Percentiles rank a stretch among this genome's conserved stretches.
These are phyloP conservation scores for Colletotrichum cereale DNA, from an alignment of 2,329 filamentous ascomycete species.

Conservation along the genomic window DNA sequence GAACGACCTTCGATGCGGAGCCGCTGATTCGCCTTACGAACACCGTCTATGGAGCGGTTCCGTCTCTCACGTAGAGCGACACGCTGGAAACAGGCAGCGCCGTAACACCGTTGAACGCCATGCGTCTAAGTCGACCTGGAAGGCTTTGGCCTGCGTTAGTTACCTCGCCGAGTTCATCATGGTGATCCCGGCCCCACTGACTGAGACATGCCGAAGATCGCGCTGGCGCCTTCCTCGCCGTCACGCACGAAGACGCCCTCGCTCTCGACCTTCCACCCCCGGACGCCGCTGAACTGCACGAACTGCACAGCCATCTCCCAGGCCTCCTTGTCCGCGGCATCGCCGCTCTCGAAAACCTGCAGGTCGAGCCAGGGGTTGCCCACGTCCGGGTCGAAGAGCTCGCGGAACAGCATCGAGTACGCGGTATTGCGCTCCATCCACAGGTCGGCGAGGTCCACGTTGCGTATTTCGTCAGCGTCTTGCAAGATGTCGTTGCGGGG, in stretches of 20 bases:
- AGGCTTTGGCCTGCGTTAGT: constrained; percentile 34
- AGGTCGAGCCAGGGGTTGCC: constrained; percentile 55
- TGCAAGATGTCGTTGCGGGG: constrained; percentile 50
- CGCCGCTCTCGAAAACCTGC: constrained; percentile 63
- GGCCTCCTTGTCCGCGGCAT: constrained; percentile 57
- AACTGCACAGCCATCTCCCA: constrained; percentile 61
- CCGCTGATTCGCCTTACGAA: background rate
- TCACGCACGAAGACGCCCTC: constrained; percentile 59
- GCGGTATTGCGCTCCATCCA: constrained; percentile 68
- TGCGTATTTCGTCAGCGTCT: constrained; percentile 52
- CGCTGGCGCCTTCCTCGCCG: constrained; percentile 33
- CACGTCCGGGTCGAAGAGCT: constrained; percentile 50
- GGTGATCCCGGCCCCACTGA: constrained; percentile 36
- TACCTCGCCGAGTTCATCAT: background rate
- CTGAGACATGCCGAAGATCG: constrained; percentile 37
- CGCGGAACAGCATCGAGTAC: constrained; percentile 60
- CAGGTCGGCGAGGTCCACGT: constrained; percentile 57
- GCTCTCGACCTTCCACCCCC: constrained; percentile 58
- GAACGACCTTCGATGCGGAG: too few relatives aligned
- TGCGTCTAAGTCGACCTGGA: constrained; percentile 45
- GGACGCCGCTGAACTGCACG: constrained; percentile 50
- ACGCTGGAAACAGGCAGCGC: constrained; percentile 46
- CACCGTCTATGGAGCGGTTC: background rate
- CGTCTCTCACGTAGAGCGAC: constrained; percentile 43
- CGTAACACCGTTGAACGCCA: constrained; percentile 48